phyloP scores from a whole-genome alignment of 2,329 filamentous ascomycete species.

The Nannizziopsis arthrosporioides region DNA sequence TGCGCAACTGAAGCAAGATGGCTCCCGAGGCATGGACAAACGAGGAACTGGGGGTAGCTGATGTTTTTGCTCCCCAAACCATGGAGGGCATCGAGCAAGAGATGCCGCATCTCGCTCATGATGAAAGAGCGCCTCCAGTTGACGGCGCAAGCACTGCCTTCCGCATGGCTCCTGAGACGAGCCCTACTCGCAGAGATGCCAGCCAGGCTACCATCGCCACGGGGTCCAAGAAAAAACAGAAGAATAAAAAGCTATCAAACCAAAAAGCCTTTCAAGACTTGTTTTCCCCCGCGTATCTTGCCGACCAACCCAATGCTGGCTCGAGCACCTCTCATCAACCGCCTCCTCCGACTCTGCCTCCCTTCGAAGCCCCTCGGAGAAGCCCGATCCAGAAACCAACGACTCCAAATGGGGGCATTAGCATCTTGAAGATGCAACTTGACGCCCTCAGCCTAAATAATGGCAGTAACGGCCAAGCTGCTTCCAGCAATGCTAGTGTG shows the following conservation, averaged over 20 bases:
- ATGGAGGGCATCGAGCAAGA: neutral
- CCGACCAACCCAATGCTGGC: neutral
- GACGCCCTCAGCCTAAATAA: slow-evolving; percentile 62
- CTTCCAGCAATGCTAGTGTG: slow-evolving; percentile 44
- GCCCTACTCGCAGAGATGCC: slow-evolving; percentile 7
- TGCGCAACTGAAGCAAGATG: slow-evolving; percentile 3
- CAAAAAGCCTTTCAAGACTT: slow-evolving; percentile 6
- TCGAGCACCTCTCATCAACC: neutral
- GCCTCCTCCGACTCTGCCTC: neutral
- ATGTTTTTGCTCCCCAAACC: slow-evolving; percentile 17
- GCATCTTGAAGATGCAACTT: slow-evolving; percentile 67
- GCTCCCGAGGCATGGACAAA: slow-evolving; percentile 11
- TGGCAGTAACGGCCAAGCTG: slow-evolving; percentile 46
- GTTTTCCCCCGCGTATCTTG: neutral
- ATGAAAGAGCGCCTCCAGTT: neutral
- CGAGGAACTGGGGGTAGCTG: slow-evolving; percentile 16
- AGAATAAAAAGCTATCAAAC: slow-evolving; percentile 28
- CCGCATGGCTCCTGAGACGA: slow-evolving; percentile 12
- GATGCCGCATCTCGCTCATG: neutral
- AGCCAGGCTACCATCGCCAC: slow-evolving; percentile 1
- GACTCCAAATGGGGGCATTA: slow-evolving; percentile 53
- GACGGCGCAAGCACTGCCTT: slow-evolving; percentile 6
- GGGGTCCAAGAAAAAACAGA: slow-evolving; percentile 28
- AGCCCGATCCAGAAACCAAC: slow-evolving; percentile 28
- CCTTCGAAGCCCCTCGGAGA: neutral